Conservation (phyloP, 768 basidiomycete genomes). For the Hygrocybe punicea region DNA sequence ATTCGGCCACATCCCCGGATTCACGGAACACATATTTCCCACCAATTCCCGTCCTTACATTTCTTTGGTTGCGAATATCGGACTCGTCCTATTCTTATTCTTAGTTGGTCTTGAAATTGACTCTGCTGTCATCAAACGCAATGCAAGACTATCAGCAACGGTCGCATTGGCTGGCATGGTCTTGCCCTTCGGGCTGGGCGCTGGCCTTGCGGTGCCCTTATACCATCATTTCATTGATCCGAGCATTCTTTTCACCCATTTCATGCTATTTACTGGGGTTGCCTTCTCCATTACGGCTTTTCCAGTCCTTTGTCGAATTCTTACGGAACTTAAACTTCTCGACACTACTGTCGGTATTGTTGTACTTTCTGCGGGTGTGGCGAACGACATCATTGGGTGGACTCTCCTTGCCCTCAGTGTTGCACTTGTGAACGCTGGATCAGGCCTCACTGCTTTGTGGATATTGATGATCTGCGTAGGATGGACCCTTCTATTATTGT, state of each 20-base stretch:
- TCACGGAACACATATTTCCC: constrained; percentile 85
- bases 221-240: constrained; percentile 72
- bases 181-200: constrained; percentile 84
- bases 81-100: constrained; percentile 84
- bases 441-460: constrained; percentile 80
- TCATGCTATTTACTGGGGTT: constrained; percentile 92
- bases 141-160: constrained; percentile 60
- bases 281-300: constrained; percentile 88
- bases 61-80: constrained; percentile 84
- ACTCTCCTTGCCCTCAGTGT: constrained; percentile 84
- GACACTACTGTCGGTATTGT: constrained; percentile 91
- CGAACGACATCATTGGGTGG: constrained; percentile 87
- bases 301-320: constrained; percentile 80
- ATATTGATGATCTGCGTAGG: constrained; percentile 77
- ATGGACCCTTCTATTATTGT: constrained; percentile 74
- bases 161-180: constrained; percentile 83
- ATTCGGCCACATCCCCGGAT: constrained; percentile 49
- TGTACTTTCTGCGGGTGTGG: constrained; percentile 89
- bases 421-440: constrained; percentile 85
- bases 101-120: constrained; percentile 94
- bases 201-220: constrained; percentile 57
- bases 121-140: constrained; percentile 67
- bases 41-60: constrained; percentile 67
- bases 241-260: constrained; percentile 73
- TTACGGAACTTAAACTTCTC: constrained; percentile 87